A percentile compares a stretch with the other conserved stretches of the same genome.
These are phyloP conservation scores for Penicillium frequentans DNA, from an alignment of 2,329 filamentous ascomycete genomes.

Conservation along the genomic window DNA sequence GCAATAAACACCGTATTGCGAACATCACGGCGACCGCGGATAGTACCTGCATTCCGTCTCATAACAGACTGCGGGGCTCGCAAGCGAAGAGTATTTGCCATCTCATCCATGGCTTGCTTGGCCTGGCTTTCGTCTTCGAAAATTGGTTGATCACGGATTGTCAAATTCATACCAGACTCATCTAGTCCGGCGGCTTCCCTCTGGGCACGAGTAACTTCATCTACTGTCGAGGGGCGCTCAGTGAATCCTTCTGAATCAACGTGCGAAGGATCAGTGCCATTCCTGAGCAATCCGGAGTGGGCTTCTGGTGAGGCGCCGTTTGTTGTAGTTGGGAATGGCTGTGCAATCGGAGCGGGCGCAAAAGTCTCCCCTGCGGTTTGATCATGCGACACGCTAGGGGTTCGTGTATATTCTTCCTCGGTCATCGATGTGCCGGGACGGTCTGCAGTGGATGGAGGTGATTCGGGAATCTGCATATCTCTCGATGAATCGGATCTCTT, in stretches of 20 bases:
- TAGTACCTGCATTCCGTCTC: constrained; percentile 69
- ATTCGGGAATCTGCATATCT: constrained; percentile 39
- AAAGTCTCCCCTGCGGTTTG: constrained; percentile 18
- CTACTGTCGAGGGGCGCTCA: constrained; percentile 41
- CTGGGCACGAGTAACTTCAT: constrained; percentile 47
- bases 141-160: constrained; percentile 51
- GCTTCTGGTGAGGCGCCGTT: constrained; percentile 30
- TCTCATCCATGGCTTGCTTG: constrained; percentile 49
- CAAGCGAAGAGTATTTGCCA: constrained; percentile 50
- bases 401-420: constrained; percentile 26
- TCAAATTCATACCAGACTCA: constrained; percentile 47
- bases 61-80: constrained; percentile 54
- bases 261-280: constrained; percentile 25
- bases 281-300: constrained; percentile 19
- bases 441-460: constrained; percentile 29
- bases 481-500: constrained; percentile 42
- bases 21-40: constrained; percentile 86
- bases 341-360: constrained; percentile 21
- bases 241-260: constrained; percentile 44
- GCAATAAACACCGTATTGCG: constrained; percentile 87
- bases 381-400: constrained; percentile 28
- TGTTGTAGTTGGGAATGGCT: constrained; percentile 17
- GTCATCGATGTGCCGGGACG: constrained; percentile 34
- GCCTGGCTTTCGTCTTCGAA: constrained; percentile 51
- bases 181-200: constrained; percentile 45